These are phyloP conservation scores for Pseudoturritis turrita DNA, from an alignment of 345 rosid genomes.

Conservation along the genomic window DNA sequence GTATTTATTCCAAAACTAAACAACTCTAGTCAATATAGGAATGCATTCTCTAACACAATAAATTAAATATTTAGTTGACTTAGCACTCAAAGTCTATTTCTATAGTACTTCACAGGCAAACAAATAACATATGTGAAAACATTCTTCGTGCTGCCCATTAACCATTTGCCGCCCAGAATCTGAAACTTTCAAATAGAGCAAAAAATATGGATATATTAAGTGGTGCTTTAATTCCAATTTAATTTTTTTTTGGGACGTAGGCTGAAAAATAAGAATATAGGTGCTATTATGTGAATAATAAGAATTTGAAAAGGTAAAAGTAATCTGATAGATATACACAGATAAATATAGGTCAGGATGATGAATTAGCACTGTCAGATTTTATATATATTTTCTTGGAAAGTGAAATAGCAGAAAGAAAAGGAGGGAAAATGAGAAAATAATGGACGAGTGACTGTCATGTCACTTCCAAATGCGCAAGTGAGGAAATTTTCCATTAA, in stretches of 20 bases:
- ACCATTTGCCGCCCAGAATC: conserved; percentile 12
- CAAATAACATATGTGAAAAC: background rate
- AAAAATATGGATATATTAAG: background rate
- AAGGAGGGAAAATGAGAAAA: background rate
- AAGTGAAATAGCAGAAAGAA: conserved; percentile 30
- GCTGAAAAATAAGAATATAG: background rate
- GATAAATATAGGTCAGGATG: background rate
- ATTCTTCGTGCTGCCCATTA: conserved; percentile 11
- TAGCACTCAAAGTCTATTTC: background rate
- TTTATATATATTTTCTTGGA: conserved; percentile 22
- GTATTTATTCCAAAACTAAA: background rate
- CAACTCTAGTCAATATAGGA: conserved; percentile 5
- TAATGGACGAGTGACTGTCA: conserved; percentile 22
- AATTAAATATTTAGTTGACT: conserved; percentile 10
- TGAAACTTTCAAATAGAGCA: conserved; percentile 2
- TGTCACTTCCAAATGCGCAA: conserved; percentile 33
- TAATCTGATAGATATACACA: background rate
- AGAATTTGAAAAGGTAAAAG: background rate
- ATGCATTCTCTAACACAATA: background rate
- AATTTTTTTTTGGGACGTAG: background rate
- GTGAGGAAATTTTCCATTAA: background rate
- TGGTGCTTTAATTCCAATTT: background rate
- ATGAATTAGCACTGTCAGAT: conserved; percentile 12
- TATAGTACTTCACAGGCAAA: background rate
- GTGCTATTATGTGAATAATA: background rate